Base-by-base conservation (phyloP, 2,329 filamentous ascomycete species). In the Chaetomium globosum region DNA sequence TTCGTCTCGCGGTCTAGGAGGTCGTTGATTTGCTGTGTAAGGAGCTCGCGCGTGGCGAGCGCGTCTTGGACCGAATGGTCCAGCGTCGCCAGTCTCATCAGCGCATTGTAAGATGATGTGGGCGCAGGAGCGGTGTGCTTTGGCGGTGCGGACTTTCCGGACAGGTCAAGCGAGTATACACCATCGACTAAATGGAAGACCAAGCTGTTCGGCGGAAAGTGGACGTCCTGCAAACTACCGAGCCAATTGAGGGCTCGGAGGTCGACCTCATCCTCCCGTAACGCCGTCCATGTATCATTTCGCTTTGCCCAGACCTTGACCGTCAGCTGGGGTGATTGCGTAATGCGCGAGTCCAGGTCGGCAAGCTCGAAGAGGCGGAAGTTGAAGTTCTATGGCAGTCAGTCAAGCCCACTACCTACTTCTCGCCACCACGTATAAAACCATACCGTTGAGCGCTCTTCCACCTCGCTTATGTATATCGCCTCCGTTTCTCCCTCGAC, bases 1-100 rank as follows among this genome's bases (percentile, higher is more conserved):
- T 75, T 71, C 0, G 81, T 79, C 3, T 77, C 77, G 0, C 76
- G 71, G 0, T 78, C 74, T 4, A 88, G 75, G 0, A 87, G 77
- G 0, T 80, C 75, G 69, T 91, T 91, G 69, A 97, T 96, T 69
- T 97, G 91, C n/a, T 83, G 79, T 56, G 91, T 87, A 9, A 98
- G 82, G 61, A 84, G 83, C 66, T 90, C 87, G 16, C 90, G 87
- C 0, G 92, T 96, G 1, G 88, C 85, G 10, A 97, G 79, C 1
- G 93, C 93, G 76, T 98, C 94, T 74, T 96, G 92, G 28, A 97
- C 91, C 62, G 93, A 96, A 74, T 90, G 91, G 68, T 97, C 92
- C 19, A 98, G 82, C 65, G 93, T 97, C 6, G 91, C 89, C 12
- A 98, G 82, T 66, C 91, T 89, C 88, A 97, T 94, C 23, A 98